Base-by-base conservation (phyloP, 192 early-diverging fungal genomes). In the Coemansia sp. region DNA sequence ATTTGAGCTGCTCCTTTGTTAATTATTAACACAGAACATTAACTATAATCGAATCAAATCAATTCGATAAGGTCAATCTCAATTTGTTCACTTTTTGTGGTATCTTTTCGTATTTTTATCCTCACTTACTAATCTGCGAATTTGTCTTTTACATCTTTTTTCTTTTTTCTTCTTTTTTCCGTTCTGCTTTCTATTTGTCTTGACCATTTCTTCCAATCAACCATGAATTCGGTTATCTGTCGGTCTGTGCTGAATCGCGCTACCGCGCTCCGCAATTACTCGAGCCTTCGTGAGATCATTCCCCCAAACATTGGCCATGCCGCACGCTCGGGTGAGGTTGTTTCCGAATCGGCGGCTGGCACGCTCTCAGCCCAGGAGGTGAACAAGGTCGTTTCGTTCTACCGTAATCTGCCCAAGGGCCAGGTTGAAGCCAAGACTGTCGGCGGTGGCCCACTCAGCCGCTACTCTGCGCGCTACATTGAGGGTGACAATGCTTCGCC, bases 341-440 rank as follows among this genome's bases (percentile, higher is more conserved):
- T 67, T n/a, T 83, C 85, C 35, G 69, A 71, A 67, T 75, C 84
- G 21, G 72, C 88, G 45, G 82, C 80, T 62, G 34, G 24, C 24
- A 39, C 67, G 51, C 70, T 81, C 49, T 85, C 85, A 65, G 81
- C 84, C n/a, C 78, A 82, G 77, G 85, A 88, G 64, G 87, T 90
- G 56, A 71, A 66, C 71, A 80, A 87, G 71, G 84, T 92, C 45
- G 89, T 92, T 53, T 85, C 79, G 64, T 86, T 91, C 70, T 92
- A 92, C 87, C 87, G 89, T 74, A 85, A 85, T 68, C 76, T 92
- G 67, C 91, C 91, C 77, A 92, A 88, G 87, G 91, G 91, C 61
- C 26, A 78, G 39, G 86, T 76, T 63, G 72, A 76, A 61, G 75
- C 77, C 62, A 64, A 77, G 66, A 81, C 83, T 69, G 83, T 85